Evolutionary conservation across 164 flowering plant species (phyloP).

Genomic region (Kingdonia uniflora): DNA sequence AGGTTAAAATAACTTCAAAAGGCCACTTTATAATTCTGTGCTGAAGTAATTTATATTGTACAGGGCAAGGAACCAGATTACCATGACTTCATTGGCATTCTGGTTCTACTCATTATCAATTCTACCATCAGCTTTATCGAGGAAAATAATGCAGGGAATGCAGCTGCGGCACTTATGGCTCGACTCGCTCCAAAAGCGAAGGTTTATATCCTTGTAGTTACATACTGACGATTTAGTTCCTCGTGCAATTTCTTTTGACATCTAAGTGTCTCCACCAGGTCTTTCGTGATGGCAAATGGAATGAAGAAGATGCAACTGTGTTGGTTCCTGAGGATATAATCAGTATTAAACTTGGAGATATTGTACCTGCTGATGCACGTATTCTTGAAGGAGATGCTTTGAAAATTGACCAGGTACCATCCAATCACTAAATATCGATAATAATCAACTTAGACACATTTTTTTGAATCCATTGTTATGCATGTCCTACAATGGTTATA

Average conservation of each 20-base stretch:
- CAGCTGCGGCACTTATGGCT: constrained; percentile 86
- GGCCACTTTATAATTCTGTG: constrained; percentile 1
- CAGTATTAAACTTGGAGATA: constrained; percentile 70
- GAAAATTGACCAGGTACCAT: constrained; percentile 61
- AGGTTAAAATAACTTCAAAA: not conserved
- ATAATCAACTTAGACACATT: no score
- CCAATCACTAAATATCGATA: no score
- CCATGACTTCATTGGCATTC: constrained; percentile 58
- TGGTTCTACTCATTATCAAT: constrained; percentile 45
- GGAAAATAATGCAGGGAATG: constrained; percentile 81
- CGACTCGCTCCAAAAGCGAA: constrained; percentile 74
- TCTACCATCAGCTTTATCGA: constrained; percentile 75
- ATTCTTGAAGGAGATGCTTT: constrained; percentile 77
- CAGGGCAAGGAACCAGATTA: constrained; percentile 41
- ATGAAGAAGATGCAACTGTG: constrained; percentile 56
- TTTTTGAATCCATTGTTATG: no score
- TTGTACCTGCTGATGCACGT: constrained; percentile 82
- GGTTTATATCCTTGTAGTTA: constrained; percentile 20
- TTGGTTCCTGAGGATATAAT: constrained; percentile 78
- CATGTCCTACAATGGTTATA: no score
- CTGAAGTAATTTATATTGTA: not conserved
- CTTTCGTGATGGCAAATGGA: constrained; percentile 63
- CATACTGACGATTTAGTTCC: not conserved
- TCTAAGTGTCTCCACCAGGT: constrained; percentile 26
- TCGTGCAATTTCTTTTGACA: not conserved